Percentiles rank a stretch among this genome's conserved stretches.
phyloP scores from a whole-genome alignment of 805 yeast genomes.

The Wickerhamomyces pijperi region DNA sequence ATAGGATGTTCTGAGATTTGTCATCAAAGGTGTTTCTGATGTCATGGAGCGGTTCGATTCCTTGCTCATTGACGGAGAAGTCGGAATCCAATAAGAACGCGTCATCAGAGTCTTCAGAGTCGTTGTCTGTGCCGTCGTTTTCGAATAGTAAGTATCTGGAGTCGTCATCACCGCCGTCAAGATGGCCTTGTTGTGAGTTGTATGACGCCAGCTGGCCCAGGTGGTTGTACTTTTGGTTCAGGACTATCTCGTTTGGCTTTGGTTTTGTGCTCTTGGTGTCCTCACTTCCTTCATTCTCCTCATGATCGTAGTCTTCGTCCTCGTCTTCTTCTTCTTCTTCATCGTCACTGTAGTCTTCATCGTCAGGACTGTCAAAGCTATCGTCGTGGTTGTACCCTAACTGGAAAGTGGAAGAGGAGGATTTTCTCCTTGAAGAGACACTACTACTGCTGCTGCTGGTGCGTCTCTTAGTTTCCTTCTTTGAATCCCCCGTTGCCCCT shows the following conservation, averaged over 20 bases:
- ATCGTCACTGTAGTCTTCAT: not conserved
- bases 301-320: not conserved
- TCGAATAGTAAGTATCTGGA: conserved; percentile 8
- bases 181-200: too few relatives aligned
- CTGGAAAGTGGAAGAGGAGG: not conserved
- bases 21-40: not conserved
- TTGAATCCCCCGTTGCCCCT: not conserved
- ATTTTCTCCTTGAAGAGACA: not conserved
- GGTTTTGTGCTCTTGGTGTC: not conserved
- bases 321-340: conserved; percentile 18
- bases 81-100: conserved; percentile 20
- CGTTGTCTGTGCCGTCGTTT: conserved; percentile 7
- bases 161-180: conserved; percentile 2
- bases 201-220: conserved; percentile 5
- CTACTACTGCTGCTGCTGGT: not conserved
- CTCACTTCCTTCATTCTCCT: not conserved
- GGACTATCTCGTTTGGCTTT: conserved; percentile 12
- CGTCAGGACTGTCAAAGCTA: not conserved
- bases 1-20: not conserved
- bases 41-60: not conserved
- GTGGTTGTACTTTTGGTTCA: conserved; percentile 14
- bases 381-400: not conserved
- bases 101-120: conserved; percentile 2
- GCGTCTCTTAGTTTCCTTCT: not conserved
- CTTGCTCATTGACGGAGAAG: conserved; percentile 26